Evolutionary conservation across 2,329 filamentous ascomycete genomes (phyloP).

Genomic region (Fusarium sarcochroum): DNA sequence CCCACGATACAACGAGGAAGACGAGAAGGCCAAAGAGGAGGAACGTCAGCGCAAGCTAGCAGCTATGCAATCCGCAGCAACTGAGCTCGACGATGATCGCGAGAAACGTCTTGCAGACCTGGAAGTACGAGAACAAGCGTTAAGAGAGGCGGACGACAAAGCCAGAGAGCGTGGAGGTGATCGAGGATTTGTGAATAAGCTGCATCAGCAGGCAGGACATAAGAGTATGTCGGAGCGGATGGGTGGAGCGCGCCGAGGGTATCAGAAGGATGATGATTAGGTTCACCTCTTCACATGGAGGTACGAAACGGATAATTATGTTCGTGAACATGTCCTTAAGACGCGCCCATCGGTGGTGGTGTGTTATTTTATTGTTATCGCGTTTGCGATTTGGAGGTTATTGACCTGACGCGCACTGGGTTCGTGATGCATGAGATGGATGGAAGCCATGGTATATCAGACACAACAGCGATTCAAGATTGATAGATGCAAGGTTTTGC

Average conservation of each 20-base stretch:
- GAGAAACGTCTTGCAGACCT: slow-evolving; percentile 76
- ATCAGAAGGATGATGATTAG: slow-evolving; percentile 63
- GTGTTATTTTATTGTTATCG: not conserved
- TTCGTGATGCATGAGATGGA: slow-evolving; percentile 5
- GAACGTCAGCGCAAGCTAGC: slow-evolving; percentile 77
- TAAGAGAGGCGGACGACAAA: slow-evolving; percentile 76
- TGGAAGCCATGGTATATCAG: not conserved
- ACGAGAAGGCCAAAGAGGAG: slow-evolving; percentile 59
- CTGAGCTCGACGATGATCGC: slow-evolving; percentile 78
- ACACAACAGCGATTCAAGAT: too few species aligned
- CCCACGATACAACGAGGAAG: slow-evolving; percentile 42
- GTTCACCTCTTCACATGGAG: not conserved
- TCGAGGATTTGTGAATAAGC: slow-evolving; percentile 73
- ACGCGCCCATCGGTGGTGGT: not conserved
- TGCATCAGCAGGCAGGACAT: slow-evolving; percentile 72
- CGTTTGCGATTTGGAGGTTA: too few species aligned
- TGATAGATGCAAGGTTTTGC: too few species aligned
- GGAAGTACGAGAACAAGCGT: slow-evolving; percentile 73
- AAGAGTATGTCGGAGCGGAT: slow-evolving; percentile 67
- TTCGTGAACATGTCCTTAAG: too few species aligned
- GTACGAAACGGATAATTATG: not conserved
- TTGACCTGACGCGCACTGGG: not conserved
- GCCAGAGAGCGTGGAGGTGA: slow-evolving; percentile 74
- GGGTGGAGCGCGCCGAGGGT: slow-evolving; percentile 62
- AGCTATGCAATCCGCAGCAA: slow-evolving; percentile 80